These are phyloP conservation scores for Phialemoniopsis sp. DNA, from an alignment of 2,329 filamentous ascomycete species.

Conservation along the genomic window DNA sequence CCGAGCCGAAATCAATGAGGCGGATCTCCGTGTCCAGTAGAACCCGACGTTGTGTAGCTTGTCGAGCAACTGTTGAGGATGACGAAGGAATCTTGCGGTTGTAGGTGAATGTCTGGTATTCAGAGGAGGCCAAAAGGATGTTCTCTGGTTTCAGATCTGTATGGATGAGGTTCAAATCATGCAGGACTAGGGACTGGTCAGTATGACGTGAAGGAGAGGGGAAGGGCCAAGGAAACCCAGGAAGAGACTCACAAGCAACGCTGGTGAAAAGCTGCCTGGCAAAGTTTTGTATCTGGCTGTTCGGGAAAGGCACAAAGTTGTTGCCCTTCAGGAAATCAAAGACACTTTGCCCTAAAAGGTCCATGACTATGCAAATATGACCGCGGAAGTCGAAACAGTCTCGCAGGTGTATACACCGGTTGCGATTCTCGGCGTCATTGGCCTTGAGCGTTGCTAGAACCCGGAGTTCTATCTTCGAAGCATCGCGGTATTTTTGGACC, in stretches of 20 bases:
- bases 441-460: slow-evolving; percentile 88
- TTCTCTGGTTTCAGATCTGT: slow-evolving; percentile 74
- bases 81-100: slow-evolving; percentile 67
- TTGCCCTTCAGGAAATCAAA: slow-evolving; percentile 98
- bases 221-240: neutral
- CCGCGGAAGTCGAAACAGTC: slow-evolving; percentile 97
- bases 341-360: slow-evolving; percentile 84
- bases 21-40: slow-evolving; percentile 66
- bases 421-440: slow-evolving; percentile 88
- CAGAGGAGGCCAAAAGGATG: slow-evolving; percentile 61
- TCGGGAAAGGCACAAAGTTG: slow-evolving; percentile 92
- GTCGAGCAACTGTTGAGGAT: slow-evolving; percentile 53
- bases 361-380: slow-evolving; percentile 85
- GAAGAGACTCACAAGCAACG: slow-evolving; percentile 75
- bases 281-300: slow-evolving; percentile 97
- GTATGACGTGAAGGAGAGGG: slow-evolving; percentile 1
- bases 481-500: slow-evolving; percentile 96
- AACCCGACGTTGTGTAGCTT: slow-evolving; percentile 60
- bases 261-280: slow-evolving; percentile 95
- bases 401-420: slow-evolving; percentile 92
- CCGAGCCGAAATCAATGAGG: slow-evolving; percentile 68
- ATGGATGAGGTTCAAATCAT: slow-evolving; percentile 95
- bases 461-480: slow-evolving; percentile 87
- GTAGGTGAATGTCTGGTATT: slow-evolving; percentile 68
- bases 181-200: slow-evolving; percentile 63